Evolutionary conservation across 306 rosid species (phyloP), one percentile per base, ranked within the genome.

Genomic region (Lathyrus sativus): DNA sequence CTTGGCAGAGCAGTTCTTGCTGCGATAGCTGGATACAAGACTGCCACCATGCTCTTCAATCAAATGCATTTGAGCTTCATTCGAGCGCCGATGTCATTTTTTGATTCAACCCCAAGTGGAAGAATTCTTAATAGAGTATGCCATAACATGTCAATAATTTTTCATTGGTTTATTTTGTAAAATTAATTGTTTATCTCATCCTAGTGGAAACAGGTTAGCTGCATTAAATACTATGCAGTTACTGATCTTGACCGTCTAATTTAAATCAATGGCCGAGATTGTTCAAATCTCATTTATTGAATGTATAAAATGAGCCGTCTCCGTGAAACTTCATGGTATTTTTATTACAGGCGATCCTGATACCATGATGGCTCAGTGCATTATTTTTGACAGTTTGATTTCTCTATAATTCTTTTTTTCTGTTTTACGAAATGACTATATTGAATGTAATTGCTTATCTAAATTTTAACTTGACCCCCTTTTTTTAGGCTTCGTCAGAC

Each of bases 11-110:
- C 84, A 24, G 3, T 9, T 46, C 78, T 92, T 67, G 53, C 81
- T 39, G 78, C 37, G 8, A 71, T 85, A 31, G 75, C 85, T 39
- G 95, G 87, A 46, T 89, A 85, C 74, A 89, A 81, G 69, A 86
- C 92, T 51, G 84, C 95, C 39, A 87, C 80, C 6, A 7, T 73
- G 28, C 96, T 92, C 74, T 92, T 92, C 76, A 69, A 72, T 56
- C 83, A 83, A 81, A 84, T 92, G 96, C 92, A 92, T 49, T 8
- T 56, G 18, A 64, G 87, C 83, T 41, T 89, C 75, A 84, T 92
- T 43, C 84, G 87, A 7, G 89, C 98, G 18, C 96, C 96, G 22
- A 89, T 87, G 87, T 84, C 92, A 4, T 92, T 92, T 81, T 89
- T 87, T 2, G 95, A 92, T 78, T 56, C 95, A 63, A 92, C 91